Base-by-base conservation (phyloP, 2,329 filamentous ascomycete genomes). In the Dichotomopilus funicola region DNA sequence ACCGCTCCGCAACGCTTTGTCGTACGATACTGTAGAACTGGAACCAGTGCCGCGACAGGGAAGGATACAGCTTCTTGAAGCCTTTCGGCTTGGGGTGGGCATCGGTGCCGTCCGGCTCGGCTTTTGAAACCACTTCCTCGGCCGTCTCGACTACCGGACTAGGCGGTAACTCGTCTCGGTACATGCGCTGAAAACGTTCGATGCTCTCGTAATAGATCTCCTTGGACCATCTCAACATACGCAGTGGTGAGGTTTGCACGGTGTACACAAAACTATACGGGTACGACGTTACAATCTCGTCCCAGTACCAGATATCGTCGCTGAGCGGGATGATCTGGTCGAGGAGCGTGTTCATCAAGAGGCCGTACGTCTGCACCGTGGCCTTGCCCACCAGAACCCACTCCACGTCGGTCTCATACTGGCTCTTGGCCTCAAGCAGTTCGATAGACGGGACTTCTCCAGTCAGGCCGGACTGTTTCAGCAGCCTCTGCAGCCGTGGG, bases 301-400 rank as follows among this genome's bases (percentile, higher is more conserved):
- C 89, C 94, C 94, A 99, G 70, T 97, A 97, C 83, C 87, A 91
- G 31, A 96, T 86, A 63, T 96, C 91, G 61, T 96, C 86, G 64
- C 85, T 88, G 13, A 99, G 72, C 0, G 87, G 86, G 9, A 92
- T 84, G 9, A 91, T 95, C 64, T 94, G 87, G 54, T 92, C 87
- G 9, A 96, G 73, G 3, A 97, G 78, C 0, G 82, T 84, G 63
- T 85, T 85, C 62, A 96, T 75, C 42, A 95, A 79, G 49, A 89
- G 74, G 4, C 92, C 92, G 66, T 96, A 95, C 1, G 87, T 85
- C 67, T 96, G 92, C n/a, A 91, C 83, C 0, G 91, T 89, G 4
- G 91, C 91, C 70, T 97, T 99, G 71, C 88, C 89, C 35, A 95
- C 81, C 12, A 96, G 76, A 31, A 96, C 74, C 94, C 94, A 97